Conservation (phyloP, 768 basidiomycete species). For the Mycena indigotica region DNA sequence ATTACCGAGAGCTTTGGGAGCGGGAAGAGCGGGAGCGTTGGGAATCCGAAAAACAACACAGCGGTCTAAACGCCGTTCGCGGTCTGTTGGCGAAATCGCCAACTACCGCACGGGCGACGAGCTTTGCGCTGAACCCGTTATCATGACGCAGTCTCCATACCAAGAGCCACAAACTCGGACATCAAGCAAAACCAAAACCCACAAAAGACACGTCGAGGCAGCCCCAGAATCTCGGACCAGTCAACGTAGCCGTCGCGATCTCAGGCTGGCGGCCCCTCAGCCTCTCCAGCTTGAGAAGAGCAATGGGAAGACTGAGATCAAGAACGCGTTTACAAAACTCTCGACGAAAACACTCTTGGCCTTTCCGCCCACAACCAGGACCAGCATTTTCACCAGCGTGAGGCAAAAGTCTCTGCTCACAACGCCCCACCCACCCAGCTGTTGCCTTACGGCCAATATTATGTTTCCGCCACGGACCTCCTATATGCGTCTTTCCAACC, state of each 20-base stretch:
- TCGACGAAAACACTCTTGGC: background rate
- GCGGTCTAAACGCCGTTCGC: background rate
- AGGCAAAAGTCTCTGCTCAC: no score
- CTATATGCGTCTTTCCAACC: conserved; percentile 79
- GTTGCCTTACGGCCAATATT: background rate
- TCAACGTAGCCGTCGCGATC: background rate
- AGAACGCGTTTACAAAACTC: background rate
- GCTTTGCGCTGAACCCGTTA: background rate
- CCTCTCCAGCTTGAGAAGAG: background rate
- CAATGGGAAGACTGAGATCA: background rate
- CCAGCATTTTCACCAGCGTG: background rate
- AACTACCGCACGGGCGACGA: background rate
- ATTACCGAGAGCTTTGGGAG: background rate
- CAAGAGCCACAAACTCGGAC: background rate
- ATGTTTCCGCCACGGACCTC: no score
- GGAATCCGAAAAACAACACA: background rate
- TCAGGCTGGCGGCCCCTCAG: background rate
- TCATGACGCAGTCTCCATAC: background rate
- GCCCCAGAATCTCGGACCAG: background rate
- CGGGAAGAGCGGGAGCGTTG: background rate
- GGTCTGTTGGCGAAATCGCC: background rate
- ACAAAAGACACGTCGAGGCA: background rate
- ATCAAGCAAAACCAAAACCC: background rate
- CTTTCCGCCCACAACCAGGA: background rate
- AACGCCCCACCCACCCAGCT: no score